A percentile compares a stretch with the other conserved stretches of the same genome.
These are phyloP conservation scores for Gentiana macrophylla DNA, from an alignment of 257 asterid species.

Conservation along the genomic window DNA sequence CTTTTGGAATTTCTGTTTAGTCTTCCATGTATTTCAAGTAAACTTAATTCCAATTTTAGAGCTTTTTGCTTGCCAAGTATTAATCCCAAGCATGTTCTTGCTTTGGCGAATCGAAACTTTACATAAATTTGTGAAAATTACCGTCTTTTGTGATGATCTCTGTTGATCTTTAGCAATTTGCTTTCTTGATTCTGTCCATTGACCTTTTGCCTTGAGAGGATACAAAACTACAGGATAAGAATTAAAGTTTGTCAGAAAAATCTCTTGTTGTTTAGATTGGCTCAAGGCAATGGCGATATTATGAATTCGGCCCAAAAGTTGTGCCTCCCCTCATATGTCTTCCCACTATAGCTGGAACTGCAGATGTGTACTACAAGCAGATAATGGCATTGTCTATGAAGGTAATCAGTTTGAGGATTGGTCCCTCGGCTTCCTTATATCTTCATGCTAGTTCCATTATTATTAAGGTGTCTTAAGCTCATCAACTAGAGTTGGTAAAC, in stretches of 20 bases:
- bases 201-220: not conserved
- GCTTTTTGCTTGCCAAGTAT: too few relatives aligned
- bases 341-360: conserved; percentile 93
- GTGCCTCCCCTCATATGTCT: conserved; percentile 93
- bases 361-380: conserved; percentile 95
- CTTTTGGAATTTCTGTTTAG: too few relatives aligned
- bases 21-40: too few relatives aligned
- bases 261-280: conserved; percentile 46
- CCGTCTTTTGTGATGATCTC: not conserved
- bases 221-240: not conserved
- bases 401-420: conserved; percentile 33
- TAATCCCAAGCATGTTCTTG: not conserved
- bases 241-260: not conserved
- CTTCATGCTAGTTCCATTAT: not conserved
- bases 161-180: not conserved
- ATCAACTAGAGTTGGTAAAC: too few relatives aligned
- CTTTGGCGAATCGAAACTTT: not conserved
- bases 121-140: not conserved
- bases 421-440: not conserved
- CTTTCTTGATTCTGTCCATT: not conserved
- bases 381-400: conserved; percentile 90
- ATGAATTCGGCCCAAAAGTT: conserved; percentile 93
- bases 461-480: too few relatives aligned
- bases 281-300: conserved; percentile 94
- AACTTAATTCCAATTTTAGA: not conserved